A percentile compares a stretch with the other conserved stretches of the same genome.
These are phyloP conservation scores for Fusarium agapanthi DNA, from an alignment of 2,329 filamentous ascomycete species.

Conservation along the genomic window DNA sequence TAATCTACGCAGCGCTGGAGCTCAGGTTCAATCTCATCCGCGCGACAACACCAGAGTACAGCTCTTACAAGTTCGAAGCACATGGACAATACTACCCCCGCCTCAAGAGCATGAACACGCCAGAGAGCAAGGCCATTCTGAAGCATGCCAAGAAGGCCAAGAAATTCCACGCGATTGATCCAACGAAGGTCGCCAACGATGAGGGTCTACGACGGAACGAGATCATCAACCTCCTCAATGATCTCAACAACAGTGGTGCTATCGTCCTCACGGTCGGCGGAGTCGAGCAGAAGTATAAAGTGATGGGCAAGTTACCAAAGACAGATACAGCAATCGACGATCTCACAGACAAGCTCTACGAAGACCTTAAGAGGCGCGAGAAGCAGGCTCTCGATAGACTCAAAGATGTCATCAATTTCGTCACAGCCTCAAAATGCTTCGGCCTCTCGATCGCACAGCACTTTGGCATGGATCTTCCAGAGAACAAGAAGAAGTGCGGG, in stretches of 20 bases:
- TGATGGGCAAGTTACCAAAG: constrained; percentile 57
- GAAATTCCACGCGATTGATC: constrained; percentile 58
- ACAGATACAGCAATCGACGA: constrained; percentile 51
- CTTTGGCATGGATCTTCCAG: constrained; percentile 63
- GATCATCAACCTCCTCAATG: constrained; percentile 63
- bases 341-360: constrained; percentile 58
- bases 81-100: constrained; percentile 44
- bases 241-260: constrained; percentile 58
- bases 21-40: constrained; percentile 65
- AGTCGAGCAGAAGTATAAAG: constrained; percentile 62
- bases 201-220: constrained; percentile 53
- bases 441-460: constrained; percentile 61
- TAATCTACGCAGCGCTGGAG: constrained; percentile 69
- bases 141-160: constrained; percentile 50
- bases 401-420: constrained; percentile 59
- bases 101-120: constrained; percentile 49
- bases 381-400: constrained; percentile 60
- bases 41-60: constrained; percentile 66
- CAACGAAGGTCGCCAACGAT: constrained; percentile 49
- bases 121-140: constrained; percentile 56
- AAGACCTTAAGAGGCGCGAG: constrained; percentile 61
- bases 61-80: constrained; percentile 60
- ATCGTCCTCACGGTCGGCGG: constrained; percentile 63
- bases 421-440: constrained; percentile 63
- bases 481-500: constrained; percentile 57